Evolutionary conservation across 768 basidiomycete genomes (phyloP).

Genomic region (Hericium erinaceus): DNA sequence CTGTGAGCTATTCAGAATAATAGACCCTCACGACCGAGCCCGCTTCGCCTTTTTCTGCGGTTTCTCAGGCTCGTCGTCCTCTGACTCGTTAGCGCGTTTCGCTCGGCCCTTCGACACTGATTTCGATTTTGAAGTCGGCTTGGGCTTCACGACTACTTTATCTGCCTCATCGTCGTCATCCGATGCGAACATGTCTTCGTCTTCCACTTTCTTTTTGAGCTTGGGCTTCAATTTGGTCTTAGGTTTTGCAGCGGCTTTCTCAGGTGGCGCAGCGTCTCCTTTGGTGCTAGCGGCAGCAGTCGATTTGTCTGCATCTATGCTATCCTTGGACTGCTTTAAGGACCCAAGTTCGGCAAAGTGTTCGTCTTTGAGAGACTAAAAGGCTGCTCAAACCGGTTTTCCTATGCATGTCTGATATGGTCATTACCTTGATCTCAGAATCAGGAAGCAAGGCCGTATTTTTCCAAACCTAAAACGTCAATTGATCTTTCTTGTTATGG

Average conservation of each 20-base stretch:
- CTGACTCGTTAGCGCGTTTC: neutral
- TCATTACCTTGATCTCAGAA: conserved; percentile 49
- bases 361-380: conserved; percentile 53
- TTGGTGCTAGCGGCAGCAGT: neutral
- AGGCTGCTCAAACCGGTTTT: neutral
- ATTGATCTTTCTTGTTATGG: no score
- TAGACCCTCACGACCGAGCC: neutral
- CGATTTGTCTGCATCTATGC: conserved; percentile 4
- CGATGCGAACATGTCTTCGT: conserved; percentile 52
- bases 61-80: neutral
- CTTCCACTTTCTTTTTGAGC: conserved; percentile 31
- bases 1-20: no score
- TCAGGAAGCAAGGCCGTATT: conserved; percentile 48
- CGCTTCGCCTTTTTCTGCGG: neutral
- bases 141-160: neutral
- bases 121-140: neutral
- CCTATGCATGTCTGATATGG: neutral
- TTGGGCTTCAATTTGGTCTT: conserved; percentile 40
- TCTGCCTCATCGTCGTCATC: conserved; percentile 25
- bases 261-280: conserved; percentile 1
- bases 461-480: conserved; percentile 51
- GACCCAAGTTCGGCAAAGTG: conserved; percentile 41
- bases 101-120: neutral
- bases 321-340: conserved; percentile 18
- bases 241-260: neutral